Base-by-base conservation (phyloP, 805 yeast genomes). In the Schizosaccharomyces octosporus region DNA sequence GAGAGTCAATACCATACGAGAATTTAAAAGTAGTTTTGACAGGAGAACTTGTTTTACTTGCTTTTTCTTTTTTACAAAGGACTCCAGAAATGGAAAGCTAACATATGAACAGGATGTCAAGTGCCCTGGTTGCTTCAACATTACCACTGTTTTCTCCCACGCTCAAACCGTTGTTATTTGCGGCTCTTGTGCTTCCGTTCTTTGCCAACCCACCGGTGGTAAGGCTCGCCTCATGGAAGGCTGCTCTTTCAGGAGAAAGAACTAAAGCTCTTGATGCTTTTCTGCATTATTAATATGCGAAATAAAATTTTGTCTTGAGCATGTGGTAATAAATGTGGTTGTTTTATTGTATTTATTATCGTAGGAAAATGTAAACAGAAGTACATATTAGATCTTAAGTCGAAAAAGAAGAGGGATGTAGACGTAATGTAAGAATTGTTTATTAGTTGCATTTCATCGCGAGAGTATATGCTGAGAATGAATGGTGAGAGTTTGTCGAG, bases 151-250 rank as follows among this genome's bases (percentile, higher is more conserved):
- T 69, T 93, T 93, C 85, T 90, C 97, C 67, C 98, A 93, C 79
- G 97, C 99, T 70, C 98, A 93, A 82, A 93, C 98, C 72, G 97
- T 97, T 72, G 98, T 93, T 73, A 85, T 96, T 73, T 93, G 99
- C 83, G 97, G 94, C 74, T 83, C 95, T 63, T 93, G 99, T 81
- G 84, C 97, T 69, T 87, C 96, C 69, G 97, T 93, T 68, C 85
- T 93, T 75, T 89, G 97, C 80, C 84, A 93, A 74, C 99, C 99
- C 76, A 85, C 97, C 69, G 99, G 99, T 82, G 99, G 99, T 82
- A 93, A 93, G 83, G 97, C 97, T 74, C 88, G 85, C 79, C 83
- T 93, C 76, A 88, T 97, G 71, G 98, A 94, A 81, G 99, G 99
- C 78, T 86, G 95, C 75, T 93, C 98, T 72, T 93, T 88, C 93